Evolutionary conservation across 352 stramenopile species (phyloP).

Genomic region (Phytophthora sojae): DNA sequence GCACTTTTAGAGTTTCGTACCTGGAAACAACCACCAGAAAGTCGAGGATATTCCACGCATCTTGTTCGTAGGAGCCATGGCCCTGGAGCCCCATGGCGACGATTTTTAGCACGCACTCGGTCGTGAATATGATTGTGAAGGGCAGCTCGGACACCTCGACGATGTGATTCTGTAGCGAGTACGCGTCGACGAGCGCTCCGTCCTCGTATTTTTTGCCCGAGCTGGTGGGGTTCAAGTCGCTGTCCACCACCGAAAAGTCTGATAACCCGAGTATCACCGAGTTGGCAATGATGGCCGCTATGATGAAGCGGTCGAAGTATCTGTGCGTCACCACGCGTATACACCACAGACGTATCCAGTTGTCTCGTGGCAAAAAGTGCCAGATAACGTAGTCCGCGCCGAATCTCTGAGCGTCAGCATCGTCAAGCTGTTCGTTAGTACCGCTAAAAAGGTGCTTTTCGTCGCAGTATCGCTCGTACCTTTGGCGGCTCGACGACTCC

Average conservation of each 20-base stretch:
- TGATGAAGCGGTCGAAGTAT: slow-evolving; percentile 89
- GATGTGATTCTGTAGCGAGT: slow-evolving; percentile 63
- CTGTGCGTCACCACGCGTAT: slow-evolving; percentile 58
- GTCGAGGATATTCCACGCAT: slow-evolving; percentile 93
- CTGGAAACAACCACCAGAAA: slow-evolving; percentile 92
- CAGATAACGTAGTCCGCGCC: slow-evolving; percentile 62
- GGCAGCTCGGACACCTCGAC: slow-evolving; percentile 79
- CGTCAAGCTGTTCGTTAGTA: background rate
- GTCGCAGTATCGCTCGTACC: background rate
- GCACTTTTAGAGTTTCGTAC: slow-evolving; percentile 28
- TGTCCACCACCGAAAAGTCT: slow-evolving; percentile 83
- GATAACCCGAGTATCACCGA: slow-evolving; percentile 88
- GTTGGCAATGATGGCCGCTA: slow-evolving; percentile 87
- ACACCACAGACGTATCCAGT: slow-evolving; percentile 58
- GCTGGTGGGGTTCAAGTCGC: slow-evolving; percentile 67
- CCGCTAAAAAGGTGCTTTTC: background rate
- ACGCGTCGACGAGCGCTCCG: slow-evolving; percentile 46
- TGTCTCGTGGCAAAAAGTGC: slow-evolving; percentile 49
- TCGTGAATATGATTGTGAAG: slow-evolving; percentile 90
- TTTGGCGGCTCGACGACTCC: slow-evolving; percentile 27
- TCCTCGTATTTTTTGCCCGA: slow-evolving; percentile 45
- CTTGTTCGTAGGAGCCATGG: slow-evolving; percentile 76
- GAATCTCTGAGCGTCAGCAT: slow-evolving; percentile 34
- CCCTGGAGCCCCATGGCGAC: slow-evolving; percentile 82
- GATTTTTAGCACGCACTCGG: slow-evolving; percentile 93